Conservation (phyloP, 345 rosid genomes). For the Arabis alpina region DNA sequence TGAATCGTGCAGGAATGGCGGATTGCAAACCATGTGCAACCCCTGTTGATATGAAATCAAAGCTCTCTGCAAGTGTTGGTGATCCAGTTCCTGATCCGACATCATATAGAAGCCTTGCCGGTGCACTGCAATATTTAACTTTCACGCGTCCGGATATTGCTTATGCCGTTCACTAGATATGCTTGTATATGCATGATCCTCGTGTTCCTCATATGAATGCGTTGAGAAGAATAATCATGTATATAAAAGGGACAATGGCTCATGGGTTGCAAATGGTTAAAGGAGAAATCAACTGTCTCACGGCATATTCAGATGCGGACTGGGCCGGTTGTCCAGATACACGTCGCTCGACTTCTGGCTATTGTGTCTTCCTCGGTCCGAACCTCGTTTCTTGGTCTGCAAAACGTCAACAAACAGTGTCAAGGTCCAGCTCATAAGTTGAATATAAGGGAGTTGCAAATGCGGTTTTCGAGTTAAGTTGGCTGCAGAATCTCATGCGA, state of each 20-base stretch:
- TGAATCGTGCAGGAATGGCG: neutral
- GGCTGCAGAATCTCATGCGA: no score
- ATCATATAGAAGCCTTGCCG: neutral
- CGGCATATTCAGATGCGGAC: neutral
- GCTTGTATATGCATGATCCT: neutral
- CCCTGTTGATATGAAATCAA: neutral
- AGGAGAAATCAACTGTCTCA: no score
- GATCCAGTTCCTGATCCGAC: neutral
- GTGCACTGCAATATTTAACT: neutral
- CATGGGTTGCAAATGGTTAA: no score
- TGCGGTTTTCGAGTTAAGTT: neutral
- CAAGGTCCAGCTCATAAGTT: neutral
- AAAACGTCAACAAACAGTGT: neutral
- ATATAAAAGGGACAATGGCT: neutral
- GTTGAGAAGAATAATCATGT: neutral
- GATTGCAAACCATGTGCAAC: neutral
- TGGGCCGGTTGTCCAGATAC: neutral
- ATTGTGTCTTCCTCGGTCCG: neutral
- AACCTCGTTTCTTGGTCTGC: neutral
- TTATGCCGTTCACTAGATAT: neutral
- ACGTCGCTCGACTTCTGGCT: no score
- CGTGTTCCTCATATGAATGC: neutral
- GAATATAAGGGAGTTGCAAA: neutral
- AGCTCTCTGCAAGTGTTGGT: neutral
- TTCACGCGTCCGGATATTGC: neutral